Conservation (phyloP, 768 basidiomycete genomes). For the Pulveroboletus sp. region DNA sequence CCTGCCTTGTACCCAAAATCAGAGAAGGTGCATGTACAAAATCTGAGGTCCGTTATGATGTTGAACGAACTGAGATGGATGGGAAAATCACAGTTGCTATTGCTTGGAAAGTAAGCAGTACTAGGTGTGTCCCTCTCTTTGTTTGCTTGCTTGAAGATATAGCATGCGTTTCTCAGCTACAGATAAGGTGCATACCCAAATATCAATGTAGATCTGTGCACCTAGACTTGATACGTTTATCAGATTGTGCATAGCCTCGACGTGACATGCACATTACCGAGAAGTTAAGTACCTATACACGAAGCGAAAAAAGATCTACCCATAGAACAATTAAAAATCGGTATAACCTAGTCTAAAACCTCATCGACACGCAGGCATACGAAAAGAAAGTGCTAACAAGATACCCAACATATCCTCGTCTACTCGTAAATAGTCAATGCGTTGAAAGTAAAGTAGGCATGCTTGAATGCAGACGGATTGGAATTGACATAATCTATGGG, state of each 20-base stretch:
- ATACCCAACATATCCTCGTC: background rate
- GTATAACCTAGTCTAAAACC: too few species aligned
- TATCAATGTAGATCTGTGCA: constrained; percentile 12
- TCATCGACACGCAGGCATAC: too few species aligned
- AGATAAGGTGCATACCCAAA: constrained; percentile 20
- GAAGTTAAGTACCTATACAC: too few species aligned
- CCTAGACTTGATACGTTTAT: constrained; percentile 28
- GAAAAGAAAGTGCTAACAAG: too few species aligned
- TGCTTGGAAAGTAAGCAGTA: constrained; percentile 57
- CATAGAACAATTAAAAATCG: too few species aligned
- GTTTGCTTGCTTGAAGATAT: background rate
- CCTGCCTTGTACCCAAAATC: background rate
- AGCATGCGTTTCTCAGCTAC: background rate
- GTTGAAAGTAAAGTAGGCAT: constrained; percentile 42
- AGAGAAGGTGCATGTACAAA: too few species aligned
- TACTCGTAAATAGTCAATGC: constrained; percentile 35
- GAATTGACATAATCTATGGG: constrained; percentile 32
- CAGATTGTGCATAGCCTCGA: too few species aligned
- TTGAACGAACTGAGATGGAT: constrained; percentile 53
- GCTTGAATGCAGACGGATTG: constrained; percentile 36
- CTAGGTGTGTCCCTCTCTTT: constrained; percentile 55
- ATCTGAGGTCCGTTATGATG: constrained; percentile 55
- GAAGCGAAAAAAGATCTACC: too few species aligned
- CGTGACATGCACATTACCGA: too few species aligned
- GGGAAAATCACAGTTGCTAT: constrained; percentile 51